Evolutionary conservation across 2,329 filamentous ascomycete genomes (phyloP).

Genomic region (Colletotrichum musae): DNA sequence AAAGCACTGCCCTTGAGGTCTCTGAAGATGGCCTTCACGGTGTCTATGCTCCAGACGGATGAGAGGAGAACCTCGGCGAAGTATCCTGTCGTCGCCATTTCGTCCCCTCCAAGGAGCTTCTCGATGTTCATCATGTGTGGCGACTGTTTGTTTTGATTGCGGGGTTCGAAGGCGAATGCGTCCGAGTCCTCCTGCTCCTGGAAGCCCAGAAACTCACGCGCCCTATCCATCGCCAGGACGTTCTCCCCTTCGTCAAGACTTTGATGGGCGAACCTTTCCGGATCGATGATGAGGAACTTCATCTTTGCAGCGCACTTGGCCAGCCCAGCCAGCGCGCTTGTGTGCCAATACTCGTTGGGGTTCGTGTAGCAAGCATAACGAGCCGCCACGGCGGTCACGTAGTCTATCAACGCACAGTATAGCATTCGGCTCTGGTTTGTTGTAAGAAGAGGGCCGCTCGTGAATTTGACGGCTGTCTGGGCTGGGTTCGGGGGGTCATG

Average conservation of each 20-base stretch:
- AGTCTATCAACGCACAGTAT: constrained; percentile 2
- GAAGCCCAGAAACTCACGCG: not conserved
- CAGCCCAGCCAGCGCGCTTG: not conserved
- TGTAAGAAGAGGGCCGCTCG: not conserved
- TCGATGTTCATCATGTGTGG: not conserved
- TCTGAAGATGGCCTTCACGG: not conserved
- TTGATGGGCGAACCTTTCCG: not conserved
- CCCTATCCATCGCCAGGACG: not conserved
- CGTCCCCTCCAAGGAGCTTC: not conserved
- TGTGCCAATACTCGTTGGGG: not conserved
- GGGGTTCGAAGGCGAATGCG: no score
- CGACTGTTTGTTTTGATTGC: no score
- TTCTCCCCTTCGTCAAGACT: not conserved
- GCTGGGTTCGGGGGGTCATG: not conserved
- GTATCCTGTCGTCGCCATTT: not conserved
- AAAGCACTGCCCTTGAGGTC: not conserved
- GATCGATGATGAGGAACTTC: not conserved
- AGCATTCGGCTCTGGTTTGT: not conserved
- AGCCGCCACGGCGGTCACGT: not conserved
- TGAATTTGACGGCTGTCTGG: no score
- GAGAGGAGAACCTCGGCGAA: not conserved
- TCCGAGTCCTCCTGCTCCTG: not conserved
- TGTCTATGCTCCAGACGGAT: not conserved
- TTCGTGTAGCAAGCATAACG: not conserved
- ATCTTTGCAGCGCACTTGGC: constrained; percentile 1